Percentiles rank a stretch among this genome's conserved stretches.
phyloP scores from a whole-genome alignment of 2,329 filamentous ascomycete species.

The Talaromyces islandicus region DNA sequence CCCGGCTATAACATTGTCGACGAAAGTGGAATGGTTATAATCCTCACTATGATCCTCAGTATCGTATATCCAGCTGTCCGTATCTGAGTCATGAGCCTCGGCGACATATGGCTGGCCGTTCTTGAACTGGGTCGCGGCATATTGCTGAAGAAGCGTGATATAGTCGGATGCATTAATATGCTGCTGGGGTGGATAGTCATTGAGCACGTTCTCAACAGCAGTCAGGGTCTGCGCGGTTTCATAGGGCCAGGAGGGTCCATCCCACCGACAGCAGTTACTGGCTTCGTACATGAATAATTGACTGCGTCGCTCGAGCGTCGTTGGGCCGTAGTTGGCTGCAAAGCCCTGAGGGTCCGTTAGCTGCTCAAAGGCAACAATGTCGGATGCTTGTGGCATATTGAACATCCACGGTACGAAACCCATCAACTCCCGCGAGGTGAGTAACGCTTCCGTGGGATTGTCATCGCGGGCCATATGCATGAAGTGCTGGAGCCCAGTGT shows the following conservation, averaged over 20 bases:
- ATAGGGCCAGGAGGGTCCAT: slow-evolving; percentile 41
- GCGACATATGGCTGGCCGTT: slow-evolving; percentile 31
- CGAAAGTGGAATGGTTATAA: slow-evolving; percentile 43
- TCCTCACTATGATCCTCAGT: slow-evolving; percentile 35
- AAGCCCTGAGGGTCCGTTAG: slow-evolving; percentile 29
- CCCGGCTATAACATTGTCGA: slow-evolving; percentile 37
- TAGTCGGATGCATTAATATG: slow-evolving; percentile 28
- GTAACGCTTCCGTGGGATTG: slow-evolving; percentile 34
- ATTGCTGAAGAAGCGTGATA: slow-evolving; percentile 29
- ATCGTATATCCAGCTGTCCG: slow-evolving; percentile 37
- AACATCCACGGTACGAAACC: slow-evolving; percentile 41
- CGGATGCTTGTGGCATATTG: slow-evolving; percentile 30
- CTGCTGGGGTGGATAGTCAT: slow-evolving; percentile 27
- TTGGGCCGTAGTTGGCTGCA: slow-evolving; percentile 30
- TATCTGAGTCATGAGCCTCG: slow-evolving; percentile 41
- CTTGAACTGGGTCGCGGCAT: slow-evolving; percentile 38
- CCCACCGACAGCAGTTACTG: slow-evolving; percentile 40
- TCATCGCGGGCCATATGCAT: slow-evolving; percentile 37
- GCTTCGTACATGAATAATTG: slow-evolving; percentile 43
- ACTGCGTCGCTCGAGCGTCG: slow-evolving; percentile 40
- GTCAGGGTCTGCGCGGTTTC: slow-evolving; percentile 38
- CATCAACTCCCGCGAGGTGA: slow-evolving; percentile 40
- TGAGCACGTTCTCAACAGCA: slow-evolving; percentile 38
- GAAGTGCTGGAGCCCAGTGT: slow-evolving; percentile 39
- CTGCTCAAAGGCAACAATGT: slow-evolving; percentile 29